Percentiles rank a stretch among this genome's conserved stretches.
These are phyloP conservation scores for Solanum pinnatisectum DNA, from an alignment of 257 asterid species.

Conservation along the genomic window DNA sequence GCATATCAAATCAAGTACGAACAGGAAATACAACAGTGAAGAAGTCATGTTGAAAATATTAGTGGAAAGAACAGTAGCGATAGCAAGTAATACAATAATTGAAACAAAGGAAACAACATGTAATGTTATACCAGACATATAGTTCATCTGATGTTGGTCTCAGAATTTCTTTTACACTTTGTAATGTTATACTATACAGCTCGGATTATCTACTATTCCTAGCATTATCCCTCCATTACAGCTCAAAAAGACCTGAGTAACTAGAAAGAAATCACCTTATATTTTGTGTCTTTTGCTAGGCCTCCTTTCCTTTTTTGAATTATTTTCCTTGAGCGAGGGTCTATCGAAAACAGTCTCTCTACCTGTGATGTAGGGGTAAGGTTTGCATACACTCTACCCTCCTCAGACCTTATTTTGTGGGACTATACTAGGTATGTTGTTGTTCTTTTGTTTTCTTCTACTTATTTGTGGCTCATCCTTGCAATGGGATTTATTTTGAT, in stretches of 20 bases:
- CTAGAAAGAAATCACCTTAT: no score
- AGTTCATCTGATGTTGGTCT: background rate
- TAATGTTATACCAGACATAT: background rate
- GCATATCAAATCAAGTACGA: background rate
- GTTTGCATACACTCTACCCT: background rate
- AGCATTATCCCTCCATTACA: background rate
- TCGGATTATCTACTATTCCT: background rate
- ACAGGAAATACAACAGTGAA: background rate
- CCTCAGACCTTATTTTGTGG: no score
- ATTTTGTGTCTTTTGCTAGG: background rate
- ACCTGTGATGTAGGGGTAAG: background rate
- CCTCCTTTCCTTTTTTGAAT: background rate
- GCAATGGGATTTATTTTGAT: background rate
- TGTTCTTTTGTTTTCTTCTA: no score
- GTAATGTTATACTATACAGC: background rate
- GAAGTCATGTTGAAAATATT: background rate
- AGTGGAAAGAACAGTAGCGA: background rate
- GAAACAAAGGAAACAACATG: background rate
- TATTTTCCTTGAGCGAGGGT: background rate
- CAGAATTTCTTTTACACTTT: background rate
- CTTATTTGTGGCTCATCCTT: background rate
- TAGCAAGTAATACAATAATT: background rate
- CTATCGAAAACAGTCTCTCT: no score
- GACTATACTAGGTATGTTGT: background rate
- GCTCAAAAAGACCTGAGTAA: background rate